Evolutionary conservation across 768 basidiomycete species (phyloP).

Genomic region (Russula ochroleuca): DNA sequence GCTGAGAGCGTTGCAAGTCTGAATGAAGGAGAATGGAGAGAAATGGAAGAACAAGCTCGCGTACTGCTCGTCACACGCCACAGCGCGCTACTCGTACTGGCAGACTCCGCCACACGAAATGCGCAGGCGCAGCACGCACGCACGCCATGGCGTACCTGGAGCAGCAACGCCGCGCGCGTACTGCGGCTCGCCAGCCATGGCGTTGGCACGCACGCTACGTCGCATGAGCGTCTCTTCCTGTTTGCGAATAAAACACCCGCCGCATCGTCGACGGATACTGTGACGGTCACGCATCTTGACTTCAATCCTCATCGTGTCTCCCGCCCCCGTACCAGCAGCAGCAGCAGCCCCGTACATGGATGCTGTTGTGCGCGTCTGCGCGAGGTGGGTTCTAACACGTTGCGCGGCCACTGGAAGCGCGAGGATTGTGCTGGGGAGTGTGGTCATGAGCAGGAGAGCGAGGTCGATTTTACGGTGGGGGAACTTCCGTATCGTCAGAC

Average conservation of each 20-base stretch:
- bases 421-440: not conserved
- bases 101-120: not conserved
- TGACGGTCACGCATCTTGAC: not conserved
- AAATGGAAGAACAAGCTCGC: not conserved
- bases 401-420: not conserved
- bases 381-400: not conserved
- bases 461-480: not conserved
- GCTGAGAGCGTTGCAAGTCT: not conserved
- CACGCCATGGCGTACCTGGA: not conserved
- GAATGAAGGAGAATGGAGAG: not conserved
- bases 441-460: not conserved
- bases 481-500: not conserved
- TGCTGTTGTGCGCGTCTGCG: not conserved
- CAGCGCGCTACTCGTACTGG: not conserved
- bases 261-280: not conserved
- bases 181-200: not conserved
- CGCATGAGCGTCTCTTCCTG: not conserved
- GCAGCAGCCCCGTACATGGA: not conserved
- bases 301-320: not conserved
- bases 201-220: not conserved
- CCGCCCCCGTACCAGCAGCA: not conserved
- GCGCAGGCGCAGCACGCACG: not conserved
- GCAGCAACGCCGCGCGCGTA: not conserved
- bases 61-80: not conserved
- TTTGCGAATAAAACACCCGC: not conserved